Evolutionary conservation across 2,329 filamentous ascomycete genomes (phyloP).

Genomic region (Helotiales sp.): DNA sequence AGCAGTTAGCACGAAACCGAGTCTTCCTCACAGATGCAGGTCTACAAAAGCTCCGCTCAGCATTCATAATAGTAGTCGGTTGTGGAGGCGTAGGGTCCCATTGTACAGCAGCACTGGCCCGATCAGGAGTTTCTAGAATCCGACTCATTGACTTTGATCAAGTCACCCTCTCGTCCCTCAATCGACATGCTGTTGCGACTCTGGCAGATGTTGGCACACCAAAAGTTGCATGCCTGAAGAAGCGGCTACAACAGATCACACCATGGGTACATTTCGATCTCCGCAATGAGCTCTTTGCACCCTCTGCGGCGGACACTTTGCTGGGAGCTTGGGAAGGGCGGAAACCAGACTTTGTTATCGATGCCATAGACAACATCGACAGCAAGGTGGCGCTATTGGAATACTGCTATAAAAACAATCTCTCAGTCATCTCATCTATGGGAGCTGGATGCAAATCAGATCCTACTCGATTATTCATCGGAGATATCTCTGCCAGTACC

Average conservation of each 20-base stretch:
- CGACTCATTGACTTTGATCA: conserved; percentile 96
- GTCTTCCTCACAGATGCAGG: conserved; percentile 87
- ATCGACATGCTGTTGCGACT: conserved; percentile 93
- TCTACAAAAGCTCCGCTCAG: conserved; percentile 72
- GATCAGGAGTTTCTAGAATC: conserved; percentile 85
- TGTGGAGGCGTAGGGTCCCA: conserved; percentile 96
- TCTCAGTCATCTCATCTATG: conserved; percentile 92
- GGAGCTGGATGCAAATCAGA: conserved; percentile 93
- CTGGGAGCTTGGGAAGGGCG: conserved; percentile 67
- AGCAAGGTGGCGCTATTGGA: conserved; percentile 89
- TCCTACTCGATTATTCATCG: conserved; percentile 80
- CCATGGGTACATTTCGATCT: conserved; percentile 93
- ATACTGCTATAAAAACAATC: conserved; percentile 76
- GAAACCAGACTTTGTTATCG: conserved; percentile 83
- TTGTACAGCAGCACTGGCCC: conserved; percentile 79
- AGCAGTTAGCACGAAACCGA: conserved; percentile 90
- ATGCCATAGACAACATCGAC: conserved; percentile 98
- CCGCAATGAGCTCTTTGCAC: conserved; percentile 79
- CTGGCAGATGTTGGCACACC: conserved; percentile 89
- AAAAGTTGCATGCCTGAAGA: conserved; percentile 84
- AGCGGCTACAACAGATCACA: conserved; percentile 78
- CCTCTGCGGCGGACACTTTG: conserved; percentile 62
- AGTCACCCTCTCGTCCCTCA: conserved; percentile 90
- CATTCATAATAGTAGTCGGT: conserved; percentile 88
- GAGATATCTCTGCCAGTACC: conserved; percentile 84